Percentiles rank a stretch among this genome's conserved stretches.
These are phyloP conservation scores for Pachysandra terminalis DNA, from an alignment of 164 flowering plant genomes.

Conservation along the genomic window DNA sequence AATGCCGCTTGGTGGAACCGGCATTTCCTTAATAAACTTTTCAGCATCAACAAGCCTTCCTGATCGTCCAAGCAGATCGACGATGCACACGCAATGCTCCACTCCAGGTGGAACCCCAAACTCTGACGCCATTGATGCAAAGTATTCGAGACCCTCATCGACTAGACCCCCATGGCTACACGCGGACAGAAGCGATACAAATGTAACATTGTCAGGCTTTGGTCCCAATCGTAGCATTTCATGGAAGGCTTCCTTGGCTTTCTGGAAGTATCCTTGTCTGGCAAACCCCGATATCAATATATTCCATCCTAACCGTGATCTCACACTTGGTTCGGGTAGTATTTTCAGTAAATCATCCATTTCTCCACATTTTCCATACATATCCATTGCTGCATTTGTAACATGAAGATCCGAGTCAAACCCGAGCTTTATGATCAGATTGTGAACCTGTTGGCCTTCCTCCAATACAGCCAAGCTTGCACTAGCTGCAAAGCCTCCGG, in stretches of 20 bases:
- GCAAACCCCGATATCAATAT: slow-evolving; percentile 67
- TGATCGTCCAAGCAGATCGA: slow-evolving; percentile 83
- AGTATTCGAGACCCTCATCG: slow-evolving; percentile 69
- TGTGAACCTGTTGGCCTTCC: slow-evolving; percentile 72
- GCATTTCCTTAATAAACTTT: slow-evolving; percentile 57
- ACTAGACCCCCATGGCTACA: slow-evolving; percentile 86
- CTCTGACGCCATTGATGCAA: slow-evolving; percentile 44
- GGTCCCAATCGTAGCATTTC: slow-evolving; percentile 55
- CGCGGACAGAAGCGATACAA: slow-evolving; percentile 78
- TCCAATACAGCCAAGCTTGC: slow-evolving; percentile 59
- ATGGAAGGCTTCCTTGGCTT: slow-evolving; percentile 59
- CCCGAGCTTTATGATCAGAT: slow-evolving; percentile 53
- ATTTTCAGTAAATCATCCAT: slow-evolving; percentile 47
- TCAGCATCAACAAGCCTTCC: slow-evolving; percentile 77
- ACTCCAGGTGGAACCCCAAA: slow-evolving; percentile 50
- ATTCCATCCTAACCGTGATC: slow-evolving; percentile 70
- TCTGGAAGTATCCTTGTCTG: slow-evolving; percentile 60
- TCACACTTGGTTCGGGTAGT: slow-evolving; percentile 36
- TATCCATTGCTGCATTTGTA: slow-evolving; percentile 66
- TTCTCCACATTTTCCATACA: slow-evolving; percentile 82
- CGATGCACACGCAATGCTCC: slow-evolving; percentile 80
- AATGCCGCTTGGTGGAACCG: slow-evolving; percentile 55
- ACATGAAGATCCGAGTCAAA: slow-evolving; percentile 50
- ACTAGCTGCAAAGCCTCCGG: slow-evolving; percentile 57
- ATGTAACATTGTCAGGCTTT: slow-evolving; percentile 70